Evolutionary conservation across 2,329 filamentous ascomycete species (phyloP), one percentile per base, ranked within the genome.

Genomic region (Colletotrichum plurivorum): DNA sequence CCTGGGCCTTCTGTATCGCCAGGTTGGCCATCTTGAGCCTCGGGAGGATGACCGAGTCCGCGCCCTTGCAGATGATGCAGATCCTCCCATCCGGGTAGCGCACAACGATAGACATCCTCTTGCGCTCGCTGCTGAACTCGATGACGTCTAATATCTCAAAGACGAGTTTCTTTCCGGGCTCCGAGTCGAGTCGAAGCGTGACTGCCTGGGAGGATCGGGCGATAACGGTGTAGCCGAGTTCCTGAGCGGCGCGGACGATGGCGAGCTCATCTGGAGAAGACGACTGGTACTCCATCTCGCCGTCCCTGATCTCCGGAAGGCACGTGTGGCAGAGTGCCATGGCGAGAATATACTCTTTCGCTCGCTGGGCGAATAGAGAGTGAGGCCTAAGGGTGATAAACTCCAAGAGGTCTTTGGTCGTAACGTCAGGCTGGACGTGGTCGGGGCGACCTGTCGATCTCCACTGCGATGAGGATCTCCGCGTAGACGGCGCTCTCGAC

Each of bases 281-380:
- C 16, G 95, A 93, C 80, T 97, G 95, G 75, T 93, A 98, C 8
- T 91, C 88, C n/a, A 93, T 86, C 45, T 89, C 83, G 4, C 92
- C 94, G 73, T 92, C 86, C 27, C 89, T 89, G 52, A 90, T 84
- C 77, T 98, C 95, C 0, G 95, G 95, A 25, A 97, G 84, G 76
- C 94, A 97, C 1, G 94, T 97, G 77, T 98, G 95, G 73, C 95
- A 98, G 1, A 98, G 83, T 0, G 95, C 94, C 75, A 98, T 87
- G 0, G 92, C 92, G 4, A 98, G 84, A 4, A 98, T 88, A 73
- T 97, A 96, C 76, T 97, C 90, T 69, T 91, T 92, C 1, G 92
- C 93, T 75, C 93, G 94, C 68, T 88, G 88, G 1, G 95, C 90
- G 75, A 97, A 97, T 1, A 89, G 77, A 0, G 94, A 93, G 69